Conservation (phyloP, 1,284 basidiomycete genomes). For the Mrakiaceae sp. region DNA sequence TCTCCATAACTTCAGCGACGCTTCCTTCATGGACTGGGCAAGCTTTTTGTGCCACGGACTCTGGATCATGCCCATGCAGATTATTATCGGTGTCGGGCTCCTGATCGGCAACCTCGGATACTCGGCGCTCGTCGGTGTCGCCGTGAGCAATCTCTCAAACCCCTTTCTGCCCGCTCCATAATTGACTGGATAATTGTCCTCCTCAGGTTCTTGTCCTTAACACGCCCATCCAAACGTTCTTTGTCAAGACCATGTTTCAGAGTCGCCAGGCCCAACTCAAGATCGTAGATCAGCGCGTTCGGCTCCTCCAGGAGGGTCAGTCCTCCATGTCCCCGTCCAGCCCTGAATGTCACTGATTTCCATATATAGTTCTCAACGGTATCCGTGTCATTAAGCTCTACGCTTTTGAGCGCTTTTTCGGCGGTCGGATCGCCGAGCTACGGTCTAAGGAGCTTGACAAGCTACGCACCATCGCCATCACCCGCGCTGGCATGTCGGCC, state of each 20-base stretch:
- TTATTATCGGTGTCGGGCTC: slow-evolving; percentile 52
- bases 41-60: slow-evolving; percentile 33
- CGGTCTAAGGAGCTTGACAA: slow-evolving; percentile 45
- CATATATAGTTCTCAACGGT: slow-evolving; percentile 26
- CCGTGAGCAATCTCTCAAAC: slow-evolving; percentile 6
- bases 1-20: slow-evolving; percentile 40
- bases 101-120: slow-evolving; percentile 43
- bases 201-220: slow-evolving; percentile 44
- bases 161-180: neutral
- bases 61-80: slow-evolving; percentile 41
- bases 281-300: slow-evolving; percentile 58
- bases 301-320: slow-evolving; percentile 47
- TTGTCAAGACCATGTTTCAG: slow-evolving; percentile 52
- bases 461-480: slow-evolving; percentile 36
- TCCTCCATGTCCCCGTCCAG: neutral
- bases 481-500: slow-evolving; percentile 23
- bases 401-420: slow-evolving; percentile 47
- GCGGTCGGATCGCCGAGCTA: slow-evolving; percentile 42
- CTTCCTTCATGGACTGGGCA: slow-evolving; percentile 36
- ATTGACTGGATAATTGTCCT: neutral
- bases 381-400: slow-evolving; percentile 35
- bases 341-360: slow-evolving; percentile 16
- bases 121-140: slow-evolving; percentile 25
- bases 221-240: slow-evolving; percentile 51
- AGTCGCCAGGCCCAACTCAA: slow-evolving; percentile 54